A percentile compares a stretch with the other conserved stretches of the same genome.
Evolutionary conservation across 2,329 filamentous ascomycete species (phyloP).

Genomic region (Ambrosiella beaveri): DNA sequence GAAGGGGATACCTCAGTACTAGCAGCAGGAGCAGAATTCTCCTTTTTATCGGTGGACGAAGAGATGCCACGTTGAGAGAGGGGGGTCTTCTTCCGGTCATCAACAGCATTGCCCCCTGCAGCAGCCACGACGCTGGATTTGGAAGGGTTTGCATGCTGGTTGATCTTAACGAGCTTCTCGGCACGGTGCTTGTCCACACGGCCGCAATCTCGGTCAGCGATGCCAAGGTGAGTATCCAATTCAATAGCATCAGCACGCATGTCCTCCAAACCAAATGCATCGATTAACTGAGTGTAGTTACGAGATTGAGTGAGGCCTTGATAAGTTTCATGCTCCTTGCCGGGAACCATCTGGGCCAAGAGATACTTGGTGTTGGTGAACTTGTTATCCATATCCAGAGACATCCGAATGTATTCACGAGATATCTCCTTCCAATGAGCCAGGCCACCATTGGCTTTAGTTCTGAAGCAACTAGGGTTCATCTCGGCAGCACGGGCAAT

Average conservation of each 20-base stretch:
- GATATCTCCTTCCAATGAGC: slow-evolving; percentile 63
- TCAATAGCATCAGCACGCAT: slow-evolving; percentile 45
- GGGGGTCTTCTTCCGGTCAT: slow-evolving; percentile 19
- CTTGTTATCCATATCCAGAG: slow-evolving; percentile 66
- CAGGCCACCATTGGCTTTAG: slow-evolving; percentile 49
- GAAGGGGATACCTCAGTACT: neutral
- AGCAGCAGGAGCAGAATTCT: slow-evolving; percentile 13
- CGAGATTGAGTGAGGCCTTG: slow-evolving; percentile 45
- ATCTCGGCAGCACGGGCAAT: slow-evolving; percentile 85
- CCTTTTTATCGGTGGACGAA: slow-evolving; percentile 3
- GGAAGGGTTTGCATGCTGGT: slow-evolving; percentile 18
- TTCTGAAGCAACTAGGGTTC: slow-evolving; percentile 76
- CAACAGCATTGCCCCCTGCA: slow-evolving; percentile 27
- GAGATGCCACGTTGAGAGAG: slow-evolving; percentile 21
- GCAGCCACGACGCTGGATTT: slow-evolving; percentile 26
- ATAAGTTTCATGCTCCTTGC: slow-evolving; percentile 47
- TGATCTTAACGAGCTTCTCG: slow-evolving; percentile 11
- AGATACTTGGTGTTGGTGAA: slow-evolving; percentile 90
- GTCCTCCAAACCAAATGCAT: slow-evolving; percentile 45
- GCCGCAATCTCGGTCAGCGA: slow-evolving; percentile 9
- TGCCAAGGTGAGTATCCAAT: slow-evolving; percentile 44
- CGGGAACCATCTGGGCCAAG: slow-evolving; percentile 69
- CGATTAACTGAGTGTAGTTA: slow-evolving; percentile 54
- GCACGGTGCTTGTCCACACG: slow-evolving; percentile 11
- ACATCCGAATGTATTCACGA: slow-evolving; percentile 52